Conservation (phyloP, 164 flowering plant genomes). For the Brasenia schreberi region DNA sequence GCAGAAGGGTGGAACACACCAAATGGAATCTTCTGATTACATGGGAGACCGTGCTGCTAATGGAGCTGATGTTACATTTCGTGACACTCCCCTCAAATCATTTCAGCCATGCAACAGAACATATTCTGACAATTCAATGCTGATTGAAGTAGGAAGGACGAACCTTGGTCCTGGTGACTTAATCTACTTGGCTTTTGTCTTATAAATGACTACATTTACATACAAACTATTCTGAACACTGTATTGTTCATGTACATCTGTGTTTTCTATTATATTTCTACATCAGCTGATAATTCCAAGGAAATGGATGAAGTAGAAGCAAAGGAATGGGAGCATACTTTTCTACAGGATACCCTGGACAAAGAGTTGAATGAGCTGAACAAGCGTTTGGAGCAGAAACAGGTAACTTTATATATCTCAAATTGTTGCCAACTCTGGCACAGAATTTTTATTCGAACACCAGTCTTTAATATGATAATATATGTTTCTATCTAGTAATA, state of each 20-base stretch:
- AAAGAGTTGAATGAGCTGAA: slow-evolving; percentile 82
- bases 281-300: slow-evolving; percentile 49
- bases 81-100: not conserved
- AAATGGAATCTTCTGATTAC: slow-evolving; percentile 62
- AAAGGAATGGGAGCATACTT: slow-evolving; percentile 94
- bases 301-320: slow-evolving; percentile 82
- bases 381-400: slow-evolving; percentile 78
- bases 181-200: not conserved
- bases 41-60: slow-evolving; percentile 52
- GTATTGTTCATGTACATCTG: not conserved
- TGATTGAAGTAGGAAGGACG: slow-evolving; percentile 2
- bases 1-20: slow-evolving; percentile 70
- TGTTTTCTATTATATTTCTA: not conserved
- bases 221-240: not conserved
- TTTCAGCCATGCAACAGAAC: slow-evolving; percentile 1
- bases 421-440: too few species aligned
- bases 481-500: too few species aligned
- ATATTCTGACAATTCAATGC: slow-evolving; percentile 1
- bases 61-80: slow-evolving; percentile 13
- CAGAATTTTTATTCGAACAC: too few species aligned
- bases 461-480: too few species aligned
- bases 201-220: not conserved
- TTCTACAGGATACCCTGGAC: slow-evolving; percentile 82
- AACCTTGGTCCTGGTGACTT: not conserved
- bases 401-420: slow-evolving; percentile 28